Base-by-base conservation (phyloP, 176 grass and related monocot genomes). In the Panicum miliaceum region DNA sequence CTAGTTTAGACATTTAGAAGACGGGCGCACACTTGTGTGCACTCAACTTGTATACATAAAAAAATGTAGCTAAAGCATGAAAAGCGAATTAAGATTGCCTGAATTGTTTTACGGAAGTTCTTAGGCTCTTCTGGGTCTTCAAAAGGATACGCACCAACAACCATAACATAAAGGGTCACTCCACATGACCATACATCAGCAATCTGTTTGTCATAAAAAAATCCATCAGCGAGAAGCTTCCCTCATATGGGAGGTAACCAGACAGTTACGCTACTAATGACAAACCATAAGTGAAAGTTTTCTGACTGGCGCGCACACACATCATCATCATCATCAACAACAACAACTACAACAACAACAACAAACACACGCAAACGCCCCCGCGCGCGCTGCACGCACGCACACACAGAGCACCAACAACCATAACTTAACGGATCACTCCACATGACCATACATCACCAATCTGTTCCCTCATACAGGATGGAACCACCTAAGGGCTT, bases 111-210 rank as follows among this genome's bases (percentile, higher is more conserved):
- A 26, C 89, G 84, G 25, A 94, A 91, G 73, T 94, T 94, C 64
- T 94, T 91, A 65, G 92, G 92, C 36, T 94, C 89, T 85, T 91
- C 92, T 53, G 92, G 89, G 78, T 94, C 92, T 71, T 94, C 86
- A 79, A 94, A 94, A 79, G 92, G 92, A 91, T 94, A 94, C 56
- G 92, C 89, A 35, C 92, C 92, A 38, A 94, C 92, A 46, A 91
- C 87, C 89, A 94, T 94, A 45, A 94, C 89, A 87, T 94, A 94
- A 8, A 94, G 87, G 41, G 92, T 94, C 61, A 94, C 92, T 59
- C 86, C 92, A 75, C 92, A 94, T 76, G 92, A 94, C 92, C 92
- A 94, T 27, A 94, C 92, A 78, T 94, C 92, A 89, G 92, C 92
- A 58, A 91, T 94, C 92, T 89, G 86, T 90, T 86, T 57, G 58